phyloP scores from a whole-genome alignment of 2,329 filamentous ascomycete species.

The Corynespora cassiicola region DNA sequence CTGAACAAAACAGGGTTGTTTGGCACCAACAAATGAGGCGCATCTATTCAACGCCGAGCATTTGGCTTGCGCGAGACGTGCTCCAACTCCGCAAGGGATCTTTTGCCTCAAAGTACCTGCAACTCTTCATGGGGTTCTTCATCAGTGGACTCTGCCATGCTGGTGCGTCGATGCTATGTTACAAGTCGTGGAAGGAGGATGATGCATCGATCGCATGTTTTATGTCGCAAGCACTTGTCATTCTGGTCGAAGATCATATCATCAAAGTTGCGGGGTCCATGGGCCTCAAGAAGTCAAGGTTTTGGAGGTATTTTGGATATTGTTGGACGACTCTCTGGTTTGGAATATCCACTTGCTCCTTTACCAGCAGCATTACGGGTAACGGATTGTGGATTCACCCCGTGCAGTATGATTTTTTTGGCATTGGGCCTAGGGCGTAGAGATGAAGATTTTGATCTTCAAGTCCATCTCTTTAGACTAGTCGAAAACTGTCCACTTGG shows the following conservation, averaged over 20 bases:
- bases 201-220: slow-evolving; percentile 24
- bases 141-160: slow-evolving; percentile 25
- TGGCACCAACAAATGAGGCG: slow-evolving; percentile 36
- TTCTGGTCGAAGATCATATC: slow-evolving; percentile 37
- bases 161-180: slow-evolving; percentile 20
- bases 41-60: slow-evolving; percentile 21
- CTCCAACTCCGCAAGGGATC: slow-evolving; percentile 28
- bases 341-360: slow-evolving; percentile 17
- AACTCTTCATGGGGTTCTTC: slow-evolving; percentile 33
- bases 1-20: slow-evolving; percentile 11
- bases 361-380: slow-evolving; percentile 5
- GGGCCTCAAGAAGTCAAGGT: slow-evolving; percentile 17
- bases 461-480: no score
- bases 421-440: slow-evolving; percentile 23
- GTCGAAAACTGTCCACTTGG: slow-evolving; percentile 12
- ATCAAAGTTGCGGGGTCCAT: slow-evolving; percentile 26
- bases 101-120: slow-evolving; percentile 36
- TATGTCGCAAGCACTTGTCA: slow-evolving; percentile 29
- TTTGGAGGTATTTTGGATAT: slow-evolving; percentile 28
- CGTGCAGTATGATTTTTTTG: slow-evolving; percentile 22
- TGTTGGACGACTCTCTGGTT: slow-evolving; percentile 27
- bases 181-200: slow-evolving; percentile 18
- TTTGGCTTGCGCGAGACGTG: slow-evolving; percentile 23
- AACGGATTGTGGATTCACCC: slow-evolving; percentile 30
- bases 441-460: no score